phyloP scores from a whole-genome alignment of 139 green algal species.

The Auxenochlorella protothecoides region DNA sequence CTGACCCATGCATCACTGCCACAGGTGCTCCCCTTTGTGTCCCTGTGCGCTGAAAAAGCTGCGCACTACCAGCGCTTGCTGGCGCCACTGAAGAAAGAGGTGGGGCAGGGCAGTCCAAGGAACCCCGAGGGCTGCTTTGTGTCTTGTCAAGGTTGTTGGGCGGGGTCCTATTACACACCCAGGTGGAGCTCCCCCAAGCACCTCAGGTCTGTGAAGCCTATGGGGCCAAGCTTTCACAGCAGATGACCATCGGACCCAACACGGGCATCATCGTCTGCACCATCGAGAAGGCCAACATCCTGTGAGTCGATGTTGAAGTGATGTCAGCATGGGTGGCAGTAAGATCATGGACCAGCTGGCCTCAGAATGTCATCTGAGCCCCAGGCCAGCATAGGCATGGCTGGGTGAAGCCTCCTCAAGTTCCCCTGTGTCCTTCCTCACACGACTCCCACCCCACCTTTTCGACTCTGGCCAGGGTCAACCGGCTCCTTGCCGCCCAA shows the following conservation, averaged over 20 bases:
- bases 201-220: no score
- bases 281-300: constrained; percentile 74
- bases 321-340: not conserved
- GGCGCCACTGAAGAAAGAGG: constrained; percentile 32
- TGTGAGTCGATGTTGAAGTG: constrained; percentile 16
- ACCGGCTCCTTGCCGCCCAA: constrained; percentile 28
- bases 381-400: no score
- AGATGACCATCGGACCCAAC: not conserved
- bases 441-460: no score
- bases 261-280: constrained; percentile 67
- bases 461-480: constrained; percentile 34
- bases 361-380: no score
- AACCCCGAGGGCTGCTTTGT: no score
- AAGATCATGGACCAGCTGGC: no score
- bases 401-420: no score
- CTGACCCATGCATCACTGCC: constrained; percentile 7
- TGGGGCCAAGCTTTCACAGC: no score
- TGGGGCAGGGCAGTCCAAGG: not conserved
- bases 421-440: no score
- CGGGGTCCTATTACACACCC: not conserved
- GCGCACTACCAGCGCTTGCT: constrained; percentile 22
- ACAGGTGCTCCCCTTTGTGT: constrained; percentile 54
- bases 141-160: no score
- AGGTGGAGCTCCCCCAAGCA: not conserved
- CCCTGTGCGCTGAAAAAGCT: constrained; percentile 53